phyloP scores from a whole-genome alignment of 2,329 filamentous ascomycete genomes.

The Penicillium sp. region DNA sequence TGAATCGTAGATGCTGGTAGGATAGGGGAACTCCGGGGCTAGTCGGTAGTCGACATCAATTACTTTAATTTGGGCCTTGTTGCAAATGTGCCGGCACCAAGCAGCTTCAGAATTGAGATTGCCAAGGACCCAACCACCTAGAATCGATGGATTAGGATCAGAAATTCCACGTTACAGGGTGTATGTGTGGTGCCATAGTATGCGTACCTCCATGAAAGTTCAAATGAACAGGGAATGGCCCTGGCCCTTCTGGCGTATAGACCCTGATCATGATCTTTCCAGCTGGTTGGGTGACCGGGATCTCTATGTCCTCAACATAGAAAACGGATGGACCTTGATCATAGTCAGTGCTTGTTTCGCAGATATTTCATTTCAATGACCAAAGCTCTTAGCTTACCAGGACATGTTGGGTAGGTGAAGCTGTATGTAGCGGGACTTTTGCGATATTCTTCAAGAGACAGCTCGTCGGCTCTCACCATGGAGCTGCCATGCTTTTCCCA shows the following conservation, averaged over 20 bases:
- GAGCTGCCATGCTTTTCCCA: constrained; percentile 30
- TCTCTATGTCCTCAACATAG: constrained; percentile 14
- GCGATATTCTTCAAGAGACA: constrained; percentile 29
- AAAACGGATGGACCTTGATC: constrained; percentile 16
- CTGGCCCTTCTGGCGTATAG: constrained; percentile 27
- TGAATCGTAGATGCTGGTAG: constrained; percentile 23
- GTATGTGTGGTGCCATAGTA: too few relatives aligned
- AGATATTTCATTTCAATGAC: too few relatives aligned
- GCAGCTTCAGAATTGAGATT: constrained; percentile 25
- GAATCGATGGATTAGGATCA: background rate
- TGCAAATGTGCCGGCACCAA: constrained; percentile 29
- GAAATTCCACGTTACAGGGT: background rate
- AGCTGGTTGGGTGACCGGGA: constrained; percentile 25
- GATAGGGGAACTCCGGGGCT: constrained; percentile 14
- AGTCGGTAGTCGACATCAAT: constrained; percentile 19
- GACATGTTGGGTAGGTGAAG: constrained; percentile 30
- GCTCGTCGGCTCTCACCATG: constrained; percentile 28
- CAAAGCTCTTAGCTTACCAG: constrained; percentile 9
- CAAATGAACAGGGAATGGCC: constrained; percentile 11
- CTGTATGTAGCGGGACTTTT: constrained; percentile 27
- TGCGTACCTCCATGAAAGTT: constrained; percentile 24
- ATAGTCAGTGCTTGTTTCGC: background rate
- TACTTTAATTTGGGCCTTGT: constrained; percentile 12
- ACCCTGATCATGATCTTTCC: constrained; percentile 26
- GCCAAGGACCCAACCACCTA: constrained; percentile 28